Conservation (phyloP, 805 yeast genomes). For the Allodekkera sacchari region DNA sequence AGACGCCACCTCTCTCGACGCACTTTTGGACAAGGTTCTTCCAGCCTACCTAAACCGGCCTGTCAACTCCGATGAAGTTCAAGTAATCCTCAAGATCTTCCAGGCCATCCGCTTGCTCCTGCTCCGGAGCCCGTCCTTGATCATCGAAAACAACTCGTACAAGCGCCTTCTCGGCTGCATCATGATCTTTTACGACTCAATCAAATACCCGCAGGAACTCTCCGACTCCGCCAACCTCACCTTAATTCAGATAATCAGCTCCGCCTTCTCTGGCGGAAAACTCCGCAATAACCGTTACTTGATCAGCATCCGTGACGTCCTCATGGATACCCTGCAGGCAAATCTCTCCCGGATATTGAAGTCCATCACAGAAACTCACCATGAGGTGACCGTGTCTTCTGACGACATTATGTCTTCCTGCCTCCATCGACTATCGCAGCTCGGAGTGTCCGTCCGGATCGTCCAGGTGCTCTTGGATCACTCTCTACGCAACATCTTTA, state of each 20-base stretch:
- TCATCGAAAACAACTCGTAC: constrained; percentile 16
- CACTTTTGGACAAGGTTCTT: constrained; percentile 21
- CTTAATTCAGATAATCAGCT: constrained; percentile 14
- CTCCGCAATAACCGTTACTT: constrained; percentile 17
- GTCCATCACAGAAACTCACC: constrained; percentile 18
- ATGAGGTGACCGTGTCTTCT: background rate
- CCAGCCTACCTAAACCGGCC: constrained; percentile 15
- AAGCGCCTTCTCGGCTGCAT: constrained; percentile 12
- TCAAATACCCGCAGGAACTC: constrained; percentile 14
- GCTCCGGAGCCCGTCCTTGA: constrained; percentile 15
- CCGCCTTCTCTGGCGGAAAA: constrained; percentile 14
- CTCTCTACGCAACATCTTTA: constrained; percentile 11
- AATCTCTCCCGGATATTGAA: constrained; percentile 16
- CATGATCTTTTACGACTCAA: constrained; percentile 19
- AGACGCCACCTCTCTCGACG: constrained; percentile 22
- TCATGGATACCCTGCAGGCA: constrained; percentile 15
- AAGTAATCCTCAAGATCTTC: constrained; percentile 21
- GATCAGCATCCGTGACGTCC: constrained; percentile 12
- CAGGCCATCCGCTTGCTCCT: constrained; percentile 17
- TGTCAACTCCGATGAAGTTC: constrained; percentile 10
- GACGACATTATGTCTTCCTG: constrained; percentile 10
- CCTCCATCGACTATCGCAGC: constrained; percentile 15
- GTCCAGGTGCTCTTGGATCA: constrained; percentile 20
- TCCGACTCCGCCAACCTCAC: constrained; percentile 16
- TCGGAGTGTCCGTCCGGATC: constrained; percentile 20